Base-by-base conservation (phyloP, 2,329 filamentous ascomycete genomes). In the Botrytis hyacinthi region DNA sequence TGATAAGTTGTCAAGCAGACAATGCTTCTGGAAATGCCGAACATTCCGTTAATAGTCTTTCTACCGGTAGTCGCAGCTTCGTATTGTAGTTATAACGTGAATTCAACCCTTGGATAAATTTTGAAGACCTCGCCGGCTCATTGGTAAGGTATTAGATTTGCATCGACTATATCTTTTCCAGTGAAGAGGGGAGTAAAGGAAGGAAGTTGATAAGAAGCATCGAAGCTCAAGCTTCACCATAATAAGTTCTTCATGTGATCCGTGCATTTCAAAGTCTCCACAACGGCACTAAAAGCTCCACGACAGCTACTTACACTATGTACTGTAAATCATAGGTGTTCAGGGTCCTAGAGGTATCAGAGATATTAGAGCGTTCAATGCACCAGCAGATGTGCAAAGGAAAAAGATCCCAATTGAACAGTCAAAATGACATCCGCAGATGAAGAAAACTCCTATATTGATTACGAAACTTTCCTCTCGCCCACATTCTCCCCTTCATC, bases 381-480 rank as follows among this genome's bases (percentile, higher is more conserved):
- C 46, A 67, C 51, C 42, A 29, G 22, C 62, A 48, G 26, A 72
- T 69, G 51, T 22, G 12, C 37, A 68, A 57, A 42, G 46, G 51
- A 29, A 57, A 54, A 22, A n/a, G 10, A 42, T 42, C n/a, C 42
- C 54, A n/a, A 46, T 48, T 20, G 35, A 29, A 59, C 18, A 44
- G 6, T 72, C 75, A 77, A 71, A 26, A 79, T 79, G 78, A 76
- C 77, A 46, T 70, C 78, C 22, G 77, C 77, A 75, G 84, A 86
- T 73, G 86, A 88, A 62, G 90, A 92, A 74, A 87, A 91, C 59
- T 96, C 93, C 14, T 99, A 99, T 84, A 95, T 99, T 81, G 95
- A 98, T 87, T 97, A 97, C 84, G 94, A 97, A 82, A 88, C 93
- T 76, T 97, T 99, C 80, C 89, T 98, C 76, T 89, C 92, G 67